phyloP scores from a whole-genome alignment of 257 asterid species.

The Echites panduratus region DNA sequence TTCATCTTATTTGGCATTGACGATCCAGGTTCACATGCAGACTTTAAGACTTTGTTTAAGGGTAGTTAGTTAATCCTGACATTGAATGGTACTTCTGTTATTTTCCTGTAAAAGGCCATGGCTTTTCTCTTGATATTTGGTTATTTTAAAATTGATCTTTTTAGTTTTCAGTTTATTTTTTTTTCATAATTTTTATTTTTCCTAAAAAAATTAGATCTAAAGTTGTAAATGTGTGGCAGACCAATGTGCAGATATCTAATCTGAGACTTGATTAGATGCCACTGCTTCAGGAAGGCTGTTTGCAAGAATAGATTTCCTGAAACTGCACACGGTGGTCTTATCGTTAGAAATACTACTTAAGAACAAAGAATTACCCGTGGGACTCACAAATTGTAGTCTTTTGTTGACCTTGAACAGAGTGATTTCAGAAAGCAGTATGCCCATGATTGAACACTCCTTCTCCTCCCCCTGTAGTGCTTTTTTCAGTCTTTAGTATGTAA shows the following conservation, averaged over 20 bases:
- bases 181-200: neutral
- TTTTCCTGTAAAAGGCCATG: neutral
- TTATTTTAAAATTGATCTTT: neutral
- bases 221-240: neutral
- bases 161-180: neutral
- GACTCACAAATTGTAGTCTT: neutral
- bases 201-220: neutral
- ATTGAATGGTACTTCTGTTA: neutral
- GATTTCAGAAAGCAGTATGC: too few species aligned
- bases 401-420: neutral
- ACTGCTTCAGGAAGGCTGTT: neutral
- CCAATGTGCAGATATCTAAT: neutral
- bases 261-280: neutral
- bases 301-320: neutral
- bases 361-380: neutral
- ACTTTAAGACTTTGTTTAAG: neutral
- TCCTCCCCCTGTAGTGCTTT: too few species aligned
- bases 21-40: neutral
- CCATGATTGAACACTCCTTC: too few species aligned
- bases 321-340: neutral
- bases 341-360: neutral
- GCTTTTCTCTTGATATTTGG: neutral
- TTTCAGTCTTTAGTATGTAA: too few species aligned
- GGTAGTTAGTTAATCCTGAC: neutral
- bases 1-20: neutral